phyloP scores from a whole-genome alignment of 2,329 filamentous ascomycete genomes.

The Colletotrichum trifolii region DNA sequence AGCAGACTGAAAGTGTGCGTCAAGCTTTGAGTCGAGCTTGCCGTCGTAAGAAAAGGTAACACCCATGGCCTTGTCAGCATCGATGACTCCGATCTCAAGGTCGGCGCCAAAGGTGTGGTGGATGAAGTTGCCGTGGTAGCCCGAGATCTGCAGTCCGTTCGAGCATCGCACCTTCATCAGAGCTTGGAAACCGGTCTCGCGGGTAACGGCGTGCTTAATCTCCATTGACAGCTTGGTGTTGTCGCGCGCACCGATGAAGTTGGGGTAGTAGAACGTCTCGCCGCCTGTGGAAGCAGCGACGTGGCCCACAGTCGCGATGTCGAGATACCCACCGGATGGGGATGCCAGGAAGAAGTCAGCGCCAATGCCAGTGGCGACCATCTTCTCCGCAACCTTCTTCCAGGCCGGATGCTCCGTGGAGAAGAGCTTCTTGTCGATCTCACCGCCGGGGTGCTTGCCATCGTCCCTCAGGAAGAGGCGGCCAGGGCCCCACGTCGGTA shows the following conservation, averaged over 20 bases:
- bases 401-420: conserved; percentile 90
- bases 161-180: conserved; percentile 99
- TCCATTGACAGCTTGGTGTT: conserved; percentile 85
- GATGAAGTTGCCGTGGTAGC: conserved; percentile 96
- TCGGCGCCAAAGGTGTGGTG: conserved; percentile 96
- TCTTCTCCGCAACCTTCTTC: conserved; percentile 86
- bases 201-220: conserved; percentile 84
- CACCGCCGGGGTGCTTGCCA: conserved; percentile 84
- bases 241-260: conserved; percentile 90
- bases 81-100: conserved; percentile 90
- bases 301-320: conserved; percentile 92
- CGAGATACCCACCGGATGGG: conserved; percentile 89
- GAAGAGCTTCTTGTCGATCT: conserved; percentile 92
- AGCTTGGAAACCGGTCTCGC: conserved; percentile 94
- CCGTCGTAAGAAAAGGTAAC: conserved; percentile 96
- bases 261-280: conserved; percentile 96
- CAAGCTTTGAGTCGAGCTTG: conserved; percentile 95
- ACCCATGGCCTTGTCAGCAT: conserved; percentile 91
- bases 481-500: conserved; percentile 93
- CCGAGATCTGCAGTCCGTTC: conserved; percentile 90
- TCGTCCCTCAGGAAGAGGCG: conserved; percentile 88
- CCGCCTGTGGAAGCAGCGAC: conserved; percentile 90
- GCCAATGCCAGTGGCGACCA: conserved; percentile 88
- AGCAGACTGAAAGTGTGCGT: conserved; percentile 97
- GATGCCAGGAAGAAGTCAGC: conserved; percentile 95